Percentiles rank a stretch among this genome's conserved stretches.
Evolutionary conservation across 2,329 filamentous ascomycete genomes (phyloP).

Genomic region (Ceratocystis harringtonii): DNA sequence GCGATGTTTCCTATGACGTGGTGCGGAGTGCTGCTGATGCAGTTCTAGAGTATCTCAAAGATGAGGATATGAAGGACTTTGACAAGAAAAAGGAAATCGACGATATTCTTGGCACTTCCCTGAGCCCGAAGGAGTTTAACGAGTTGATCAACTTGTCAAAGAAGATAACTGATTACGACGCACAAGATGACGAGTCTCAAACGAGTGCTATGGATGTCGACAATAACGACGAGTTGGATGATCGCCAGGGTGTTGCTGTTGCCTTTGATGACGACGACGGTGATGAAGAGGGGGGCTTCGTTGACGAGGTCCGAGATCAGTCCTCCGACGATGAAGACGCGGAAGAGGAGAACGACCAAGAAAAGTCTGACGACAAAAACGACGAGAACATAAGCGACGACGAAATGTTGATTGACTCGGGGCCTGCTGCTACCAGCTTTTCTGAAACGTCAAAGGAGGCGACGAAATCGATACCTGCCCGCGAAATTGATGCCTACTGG

Average conservation of each 20-base stretch:
- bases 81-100: constrained; percentile 98
- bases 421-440: constrained; percentile 28
- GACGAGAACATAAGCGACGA: constrained; percentile 38
- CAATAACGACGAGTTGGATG: constrained; percentile 67
- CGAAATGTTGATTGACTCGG: constrained; percentile 71
- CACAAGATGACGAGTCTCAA: constrained; percentile 61
- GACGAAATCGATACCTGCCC: constrained; percentile 54
- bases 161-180: constrained; percentile 97
- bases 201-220: constrained; percentile 28
- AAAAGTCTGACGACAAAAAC: constrained; percentile 34
- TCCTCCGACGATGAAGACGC: constrained; percentile 68
- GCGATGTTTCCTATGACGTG: constrained; percentile 83
- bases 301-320: constrained; percentile 79
- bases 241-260: constrained; percentile 90
- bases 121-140: constrained; percentile 86
- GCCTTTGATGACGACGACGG: constrained; percentile 90
- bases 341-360: constrained; percentile 38
- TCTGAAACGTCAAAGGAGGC: constrained; percentile 32
- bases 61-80: constrained; percentile 89
- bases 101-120: constrained; percentile 69
- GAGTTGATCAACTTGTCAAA: constrained; percentile 92
- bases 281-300: constrained; percentile 61
- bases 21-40: constrained; percentile 89
- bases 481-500: constrained; percentile 96
- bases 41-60: constrained; percentile 79